Conservation (phyloP, 495 filamentous ascomycete genomes). For the Aspergillus olivimuriae region DNA sequence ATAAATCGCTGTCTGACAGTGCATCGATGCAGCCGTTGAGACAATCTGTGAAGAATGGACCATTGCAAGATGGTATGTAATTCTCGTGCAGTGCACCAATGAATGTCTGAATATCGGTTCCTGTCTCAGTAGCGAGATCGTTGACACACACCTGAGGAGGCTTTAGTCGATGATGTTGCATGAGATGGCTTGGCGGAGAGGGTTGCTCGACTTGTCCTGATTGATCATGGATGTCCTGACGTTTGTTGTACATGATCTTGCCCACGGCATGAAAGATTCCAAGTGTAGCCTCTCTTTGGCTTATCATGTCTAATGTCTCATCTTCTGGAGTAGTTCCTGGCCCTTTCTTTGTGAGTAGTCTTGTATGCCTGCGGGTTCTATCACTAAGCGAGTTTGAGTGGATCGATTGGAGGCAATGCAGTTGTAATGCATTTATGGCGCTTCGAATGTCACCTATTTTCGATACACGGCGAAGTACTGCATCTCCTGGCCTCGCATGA, state of each 20-base stretch:
- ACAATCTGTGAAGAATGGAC: constrained; percentile 48
- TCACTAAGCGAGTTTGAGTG: no score
- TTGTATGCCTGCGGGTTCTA: no score
- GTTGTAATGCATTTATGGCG: constrained; percentile 83
- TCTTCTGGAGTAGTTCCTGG: no score
- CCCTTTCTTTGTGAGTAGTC: no score
- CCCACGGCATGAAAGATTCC: constrained; percentile 96
- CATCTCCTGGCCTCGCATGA: constrained; percentile 59
- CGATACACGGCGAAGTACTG: constrained; percentile 65
- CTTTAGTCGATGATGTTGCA: constrained; percentile 54
- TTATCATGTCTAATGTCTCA: constrained; percentile 65
- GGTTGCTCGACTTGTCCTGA: constrained; percentile 32
- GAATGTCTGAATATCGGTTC: constrained; percentile 84
- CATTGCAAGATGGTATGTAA: constrained; percentile 75
- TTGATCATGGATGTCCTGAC: constrained; percentile 38
- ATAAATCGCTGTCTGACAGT: constrained; percentile 80
- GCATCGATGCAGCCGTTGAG: constrained; percentile 76
- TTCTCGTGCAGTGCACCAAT: constrained; percentile 94
- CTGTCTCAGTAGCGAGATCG: constrained; percentile 76
- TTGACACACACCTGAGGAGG: constrained; percentile 66
- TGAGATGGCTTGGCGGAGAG: constrained; percentile 61
- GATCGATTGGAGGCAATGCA: constrained; percentile 73
- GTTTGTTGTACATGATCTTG: constrained; percentile 91
- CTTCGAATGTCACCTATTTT: constrained; percentile 88
- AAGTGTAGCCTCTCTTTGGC: constrained; percentile 76